Evolutionary conservation across 805 yeast species (phyloP).

Genomic region (Kuraishia cidri): DNA sequence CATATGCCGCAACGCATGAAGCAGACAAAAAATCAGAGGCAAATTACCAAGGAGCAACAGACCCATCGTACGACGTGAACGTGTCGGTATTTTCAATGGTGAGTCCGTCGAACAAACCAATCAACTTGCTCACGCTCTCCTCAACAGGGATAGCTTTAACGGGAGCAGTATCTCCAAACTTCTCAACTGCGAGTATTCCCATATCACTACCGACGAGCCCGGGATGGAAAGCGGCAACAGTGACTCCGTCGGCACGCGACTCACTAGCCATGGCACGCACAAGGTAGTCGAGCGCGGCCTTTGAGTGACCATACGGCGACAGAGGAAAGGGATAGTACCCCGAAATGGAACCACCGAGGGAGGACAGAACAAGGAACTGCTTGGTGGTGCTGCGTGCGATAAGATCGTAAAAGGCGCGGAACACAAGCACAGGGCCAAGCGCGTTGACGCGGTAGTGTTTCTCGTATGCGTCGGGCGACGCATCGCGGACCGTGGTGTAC

Average conservation of each 20-base stretch:
- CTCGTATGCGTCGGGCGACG: not conserved
- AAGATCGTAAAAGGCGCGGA: slow-evolving; percentile 11
- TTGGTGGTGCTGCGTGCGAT: slow-evolving; percentile 10
- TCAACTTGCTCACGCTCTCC: slow-evolving; percentile 9
- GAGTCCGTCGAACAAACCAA: not conserved
- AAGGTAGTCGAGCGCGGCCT: slow-evolving; percentile 26
- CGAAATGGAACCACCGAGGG: slow-evolving; percentile 15
- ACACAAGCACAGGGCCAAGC: slow-evolving; percentile 15
- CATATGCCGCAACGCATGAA: not conserved
- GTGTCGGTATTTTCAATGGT: not conserved
- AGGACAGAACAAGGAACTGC: slow-evolving; percentile 17
- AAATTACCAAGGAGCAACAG: not conserved
- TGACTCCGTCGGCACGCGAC: slow-evolving; percentile 12
- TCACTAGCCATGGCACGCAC: slow-evolving; percentile 17
- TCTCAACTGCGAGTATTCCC: slow-evolving; percentile 5
- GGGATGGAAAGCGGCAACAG: slow-evolving; percentile 24
- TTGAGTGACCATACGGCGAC: slow-evolving; percentile 25
- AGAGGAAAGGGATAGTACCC: slow-evolving; percentile 8
- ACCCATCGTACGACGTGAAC: not conserved
- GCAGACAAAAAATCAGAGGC: not conserved
- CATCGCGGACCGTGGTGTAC: not conserved
- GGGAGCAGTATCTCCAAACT: not conserved
- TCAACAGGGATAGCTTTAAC: slow-evolving; percentile 17
- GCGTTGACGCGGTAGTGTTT: slow-evolving; percentile 12
- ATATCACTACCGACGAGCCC: slow-evolving; percentile 27